Base-by-base conservation (phyloP, 805 yeast species). In the Hanseniaspora thailandica region DNA sequence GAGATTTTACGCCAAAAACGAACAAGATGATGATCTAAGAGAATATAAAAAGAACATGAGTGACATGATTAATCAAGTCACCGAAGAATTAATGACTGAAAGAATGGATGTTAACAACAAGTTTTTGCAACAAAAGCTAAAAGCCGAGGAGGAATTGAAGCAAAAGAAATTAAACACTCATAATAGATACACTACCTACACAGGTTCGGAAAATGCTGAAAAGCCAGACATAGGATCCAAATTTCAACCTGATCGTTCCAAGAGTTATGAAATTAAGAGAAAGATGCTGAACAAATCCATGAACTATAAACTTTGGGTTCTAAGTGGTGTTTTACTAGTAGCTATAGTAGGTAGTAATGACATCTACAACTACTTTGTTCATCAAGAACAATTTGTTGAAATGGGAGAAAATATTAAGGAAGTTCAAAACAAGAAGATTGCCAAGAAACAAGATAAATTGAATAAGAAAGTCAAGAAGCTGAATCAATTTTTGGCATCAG, bases 361-460 rank as follows among this genome's bases (percentile, higher is more conserved):
- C 35, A 50, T 50, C 20, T 50, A 50, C 17, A 50, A 50, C 23
- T 43, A 43, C 23, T 50, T 50, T 34, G 31, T 20, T 5, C 39
- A 50, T 26, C 30, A 50, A 35, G 47, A 41, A 43, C 39, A 50
- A 26, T 50, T 50, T 35, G 44, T 31, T n/a, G 54, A 50, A 20
- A 41, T 43, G 41, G 45, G 31, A 10, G 54, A 43, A 25, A 43
- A 26, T 13, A 50, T 50, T 19, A 43, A 44, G 65, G 62, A 56
- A 56, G 66, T 47, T 26, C 31, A 26, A n/a, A 52, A 1, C 48
- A 55, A n/a, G 50, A 52, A 20, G 56, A 55, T 13, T 59, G 52
- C 45, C 55, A 63, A 44, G 59, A 64, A 62, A 56, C 60, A 50
- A 6, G 62, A 56, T 2, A 54, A 56, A 41, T 54, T 63, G 3